Evolutionary conservation across 371 early-diverging fungal genomes (phyloP).

Genomic region (Capillidium heterosporum): DNA sequence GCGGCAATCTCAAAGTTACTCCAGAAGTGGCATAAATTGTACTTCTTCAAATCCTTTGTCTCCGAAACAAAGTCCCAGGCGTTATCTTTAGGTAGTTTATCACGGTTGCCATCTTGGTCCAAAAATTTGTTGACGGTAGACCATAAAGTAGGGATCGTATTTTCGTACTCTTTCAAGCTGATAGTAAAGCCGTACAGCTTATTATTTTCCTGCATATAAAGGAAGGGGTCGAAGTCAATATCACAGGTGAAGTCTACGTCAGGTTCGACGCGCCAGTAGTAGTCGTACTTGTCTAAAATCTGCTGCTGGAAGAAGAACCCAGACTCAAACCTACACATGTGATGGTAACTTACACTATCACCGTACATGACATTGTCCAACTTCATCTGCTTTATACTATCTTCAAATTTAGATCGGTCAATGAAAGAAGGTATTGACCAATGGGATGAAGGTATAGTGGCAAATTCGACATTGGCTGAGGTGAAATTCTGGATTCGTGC

Average conservation of each 20-base stretch:
- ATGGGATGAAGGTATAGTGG: slow-evolving; percentile 32
- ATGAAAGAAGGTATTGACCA: slow-evolving; percentile 58
- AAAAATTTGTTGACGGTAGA: slow-evolving; percentile 30
- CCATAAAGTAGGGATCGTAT: slow-evolving; percentile 82
- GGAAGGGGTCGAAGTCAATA: slow-evolving; percentile 78
- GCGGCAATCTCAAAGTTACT: slow-evolving; percentile 83
- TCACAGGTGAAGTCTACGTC: slow-evolving; percentile 76
- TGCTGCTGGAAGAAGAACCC: slow-evolving; percentile 84
- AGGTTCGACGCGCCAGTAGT: slow-evolving; percentile 95
- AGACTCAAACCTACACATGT: slow-evolving; percentile 84
- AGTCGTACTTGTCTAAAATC: slow-evolving; percentile 56
- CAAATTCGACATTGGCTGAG: slow-evolving; percentile 23
- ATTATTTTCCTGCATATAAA: slow-evolving; percentile 49
- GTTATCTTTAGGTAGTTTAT: slow-evolving; percentile 15
- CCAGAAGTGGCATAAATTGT: slow-evolving; percentile 76
- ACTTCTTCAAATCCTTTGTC: slow-evolving; percentile 21
- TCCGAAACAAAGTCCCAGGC: slow-evolving; percentile 14
- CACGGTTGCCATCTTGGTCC: slow-evolving; percentile 16
- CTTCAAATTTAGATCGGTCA: slow-evolving; percentile 29
- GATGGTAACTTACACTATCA: slow-evolving; percentile 66
- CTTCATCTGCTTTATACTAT: slow-evolving; percentile 29
- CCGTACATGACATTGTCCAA: slow-evolving; percentile 59
- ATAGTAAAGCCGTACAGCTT: slow-evolving; percentile 74
- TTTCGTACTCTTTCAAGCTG: slow-evolving; percentile 54
- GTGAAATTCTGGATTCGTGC: slow-evolving; percentile 31